Conservation (phyloP, 1,284 basidiomycete species). For the Leccinum laetum region DNA sequence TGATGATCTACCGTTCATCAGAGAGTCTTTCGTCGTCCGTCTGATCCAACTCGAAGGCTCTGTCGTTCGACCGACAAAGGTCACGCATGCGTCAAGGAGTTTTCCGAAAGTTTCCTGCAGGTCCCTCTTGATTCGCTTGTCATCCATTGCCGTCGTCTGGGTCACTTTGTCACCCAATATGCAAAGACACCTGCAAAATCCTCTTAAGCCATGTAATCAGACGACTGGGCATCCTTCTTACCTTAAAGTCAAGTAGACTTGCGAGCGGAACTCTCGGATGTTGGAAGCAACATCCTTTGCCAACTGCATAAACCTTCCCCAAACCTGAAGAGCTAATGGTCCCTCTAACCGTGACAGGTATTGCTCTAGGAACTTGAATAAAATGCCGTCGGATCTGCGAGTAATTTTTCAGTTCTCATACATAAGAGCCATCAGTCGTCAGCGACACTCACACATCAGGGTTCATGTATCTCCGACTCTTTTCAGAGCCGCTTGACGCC, state of each 20-base stretch:
- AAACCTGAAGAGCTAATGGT: conserved; percentile 89
- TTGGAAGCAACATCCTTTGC: conserved; percentile 76
- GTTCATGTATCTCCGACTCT: conserved; percentile 59
- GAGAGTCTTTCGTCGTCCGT: conserved; percentile 58
- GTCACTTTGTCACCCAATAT: conserved; percentile 83
- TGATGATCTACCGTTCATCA: conserved; percentile 69
- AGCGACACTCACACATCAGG: conserved; percentile 58
- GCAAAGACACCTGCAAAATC: conserved; percentile 66
- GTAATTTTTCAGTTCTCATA: conserved; percentile 2
- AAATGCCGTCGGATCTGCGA: conserved; percentile 58
- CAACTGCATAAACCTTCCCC: conserved; percentile 79
- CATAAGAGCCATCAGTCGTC: neutral
- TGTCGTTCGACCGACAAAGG: conserved; percentile 70
- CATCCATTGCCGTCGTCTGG: conserved; percentile 88
- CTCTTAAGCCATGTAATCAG: conserved; percentile 15
- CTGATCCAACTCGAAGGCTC: conserved; percentile 84
- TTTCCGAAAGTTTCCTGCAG: conserved; percentile 90
- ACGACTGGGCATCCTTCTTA: conserved; percentile 33
- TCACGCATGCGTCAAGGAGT: conserved; percentile 80
- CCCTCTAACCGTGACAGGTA: conserved; percentile 88
- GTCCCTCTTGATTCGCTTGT: conserved; percentile 86
- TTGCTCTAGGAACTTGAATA: conserved; percentile 88
- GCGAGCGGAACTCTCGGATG: conserved; percentile 62
- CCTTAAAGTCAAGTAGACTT: conserved; percentile 77
- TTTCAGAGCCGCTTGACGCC: conserved; percentile 52